Conservation (phyloP, 2,329 filamentous ascomycete species). For the Acephala macrosclerotiorum region DNA sequence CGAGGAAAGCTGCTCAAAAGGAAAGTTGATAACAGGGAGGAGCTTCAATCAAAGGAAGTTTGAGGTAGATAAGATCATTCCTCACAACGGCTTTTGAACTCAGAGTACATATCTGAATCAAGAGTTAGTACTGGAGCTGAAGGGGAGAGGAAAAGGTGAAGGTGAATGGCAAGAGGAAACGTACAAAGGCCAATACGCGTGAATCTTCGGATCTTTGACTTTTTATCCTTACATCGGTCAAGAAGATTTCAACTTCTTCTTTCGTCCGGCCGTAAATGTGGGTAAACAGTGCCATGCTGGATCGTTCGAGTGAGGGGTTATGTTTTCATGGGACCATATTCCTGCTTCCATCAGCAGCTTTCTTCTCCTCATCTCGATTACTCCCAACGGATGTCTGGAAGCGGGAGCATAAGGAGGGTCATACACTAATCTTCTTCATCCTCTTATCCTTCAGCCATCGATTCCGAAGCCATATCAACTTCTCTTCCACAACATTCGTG, state of each 20-base stretch:
- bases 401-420: neutral
- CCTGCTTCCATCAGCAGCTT: conserved; percentile 16
- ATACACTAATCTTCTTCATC: conserved; percentile 30
- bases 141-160: no score
- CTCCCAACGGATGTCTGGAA: neutral
- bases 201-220: conserved; percentile 24
- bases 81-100: conserved; percentile 5
- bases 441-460: conserved; percentile 58
- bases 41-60: neutral
- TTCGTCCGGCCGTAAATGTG: conserved; percentile 28
- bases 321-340: conserved; percentile 32
- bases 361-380: no score
- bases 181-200: conserved; percentile 27
- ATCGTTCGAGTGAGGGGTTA: conserved; percentile 25
- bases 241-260: conserved; percentile 26
- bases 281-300: conserved; percentile 35
- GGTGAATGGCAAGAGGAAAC: conserved; percentile 1
- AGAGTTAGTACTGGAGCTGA: neutral
- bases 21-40: neutral
- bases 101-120: conserved; percentile 13
- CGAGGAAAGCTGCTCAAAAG: neutral
- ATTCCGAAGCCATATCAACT: conserved; percentile 58
- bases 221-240: conserved; percentile 22
- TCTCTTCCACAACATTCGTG: conserved; percentile 45
- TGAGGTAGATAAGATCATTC: neutral